phyloP scores from a whole-genome alignment of 768 basidiomycete genomes.

The Sporobolomyces pararoseus region DNA sequence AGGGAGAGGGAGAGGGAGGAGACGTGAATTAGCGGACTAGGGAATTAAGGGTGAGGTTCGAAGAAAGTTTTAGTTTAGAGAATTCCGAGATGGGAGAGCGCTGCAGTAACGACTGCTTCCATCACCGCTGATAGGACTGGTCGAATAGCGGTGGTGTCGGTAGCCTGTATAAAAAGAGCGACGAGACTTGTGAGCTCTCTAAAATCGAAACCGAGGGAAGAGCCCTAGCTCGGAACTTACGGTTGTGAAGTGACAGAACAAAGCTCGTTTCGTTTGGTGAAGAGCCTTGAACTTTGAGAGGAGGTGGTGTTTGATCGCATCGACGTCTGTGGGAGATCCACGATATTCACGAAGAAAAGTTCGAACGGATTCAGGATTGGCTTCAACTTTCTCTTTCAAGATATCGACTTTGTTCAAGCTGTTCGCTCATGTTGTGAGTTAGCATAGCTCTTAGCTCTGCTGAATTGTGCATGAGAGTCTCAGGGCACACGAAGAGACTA shows the following conservation, averaged over 20 bases:
- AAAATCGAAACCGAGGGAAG: no score
- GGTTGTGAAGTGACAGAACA: constrained; percentile 47
- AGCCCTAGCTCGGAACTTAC: no score
- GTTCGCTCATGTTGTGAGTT: neutral
- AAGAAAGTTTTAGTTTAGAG: neutral
- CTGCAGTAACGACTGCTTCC: constrained; percentile 13
- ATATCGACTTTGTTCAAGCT: constrained; percentile 63
- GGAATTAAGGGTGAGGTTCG: neutral
- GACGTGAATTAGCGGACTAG: neutral
- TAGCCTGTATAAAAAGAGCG: constrained; percentile 14
- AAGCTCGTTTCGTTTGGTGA: constrained; percentile 66
- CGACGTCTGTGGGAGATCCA: constrained; percentile 72
- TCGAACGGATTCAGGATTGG: constrained; percentile 65
- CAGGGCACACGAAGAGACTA: no score
- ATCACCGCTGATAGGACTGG: constrained; percentile 31
- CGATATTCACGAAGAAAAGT: constrained; percentile 86
- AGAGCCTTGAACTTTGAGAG: constrained; percentile 76
- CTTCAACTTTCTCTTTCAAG: constrained; percentile 59
- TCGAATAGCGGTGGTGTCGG: constrained; percentile 25
- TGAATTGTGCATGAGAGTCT: no score
- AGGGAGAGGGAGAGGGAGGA: neutral
- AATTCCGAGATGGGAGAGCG: constrained; percentile 5
- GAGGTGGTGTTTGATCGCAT: constrained; percentile 76
- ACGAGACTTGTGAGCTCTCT: no score
- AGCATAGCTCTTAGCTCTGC: no score